These are phyloP conservation scores for Uromyces viciae-fabae DNA, from an alignment of 1,284 basidiomycete species.

Conservation along the genomic window DNA sequence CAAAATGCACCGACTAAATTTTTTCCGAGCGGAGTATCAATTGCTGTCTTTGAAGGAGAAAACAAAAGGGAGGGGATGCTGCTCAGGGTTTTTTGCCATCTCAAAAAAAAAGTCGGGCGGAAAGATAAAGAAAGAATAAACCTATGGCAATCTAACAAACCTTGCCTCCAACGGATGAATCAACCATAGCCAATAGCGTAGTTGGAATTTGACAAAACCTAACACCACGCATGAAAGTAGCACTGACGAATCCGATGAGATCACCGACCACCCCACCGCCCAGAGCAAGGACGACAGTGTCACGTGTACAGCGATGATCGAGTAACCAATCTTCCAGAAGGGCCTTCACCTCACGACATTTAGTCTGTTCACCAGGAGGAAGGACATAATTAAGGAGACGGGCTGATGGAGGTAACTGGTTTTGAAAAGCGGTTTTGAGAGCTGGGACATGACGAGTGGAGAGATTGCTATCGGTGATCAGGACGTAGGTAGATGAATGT, in stretches of 20 bases:
- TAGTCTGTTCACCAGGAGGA: constrained; percentile 86
- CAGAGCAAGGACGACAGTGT: constrained; percentile 86
- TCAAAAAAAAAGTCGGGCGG: neutral
- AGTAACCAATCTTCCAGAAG: constrained; percentile 91
- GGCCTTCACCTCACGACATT: constrained; percentile 86
- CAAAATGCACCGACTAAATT: constrained; percentile 98
- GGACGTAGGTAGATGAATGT: constrained; percentile 80
- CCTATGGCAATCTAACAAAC: constrained; percentile 45
- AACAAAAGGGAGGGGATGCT: neutral
- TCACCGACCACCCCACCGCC: constrained; percentile 95
- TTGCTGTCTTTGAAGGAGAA: constrained; percentile 65
- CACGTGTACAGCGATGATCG: constrained; percentile 80
- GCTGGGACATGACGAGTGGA: constrained; percentile 69
- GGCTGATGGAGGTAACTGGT: constrained; percentile 53
- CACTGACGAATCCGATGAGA: constrained; percentile 89
- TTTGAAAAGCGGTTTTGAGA: constrained; percentile 68
- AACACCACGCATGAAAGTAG: constrained; percentile 92
- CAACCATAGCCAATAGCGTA: constrained; percentile 95
- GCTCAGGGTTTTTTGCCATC: neutral
- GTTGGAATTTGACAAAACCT: constrained; percentile 95
- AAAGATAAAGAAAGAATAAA: neutral
- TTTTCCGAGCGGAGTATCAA: constrained; percentile 94
- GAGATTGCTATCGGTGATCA: constrained; percentile 88
- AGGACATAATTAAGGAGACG: constrained; percentile 51
- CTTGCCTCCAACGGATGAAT: constrained; percentile 94